Evolutionary conservation across 1,284 basidiomycete genomes (phyloP).

Genomic region (Jaminaea rosea): DNA sequence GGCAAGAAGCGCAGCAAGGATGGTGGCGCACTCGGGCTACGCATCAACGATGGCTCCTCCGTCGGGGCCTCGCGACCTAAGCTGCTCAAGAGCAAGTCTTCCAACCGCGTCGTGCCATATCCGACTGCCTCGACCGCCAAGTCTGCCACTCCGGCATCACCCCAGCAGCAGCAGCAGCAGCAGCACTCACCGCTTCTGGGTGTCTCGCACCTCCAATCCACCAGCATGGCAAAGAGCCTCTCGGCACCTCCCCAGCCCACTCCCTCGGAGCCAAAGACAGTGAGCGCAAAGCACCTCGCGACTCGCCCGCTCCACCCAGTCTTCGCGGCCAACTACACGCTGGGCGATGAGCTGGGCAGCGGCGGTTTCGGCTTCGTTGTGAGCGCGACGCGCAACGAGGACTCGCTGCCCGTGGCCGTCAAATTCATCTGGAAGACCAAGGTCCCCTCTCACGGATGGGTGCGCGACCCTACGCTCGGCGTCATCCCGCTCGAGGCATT

Average conservation of each 20-base stretch:
- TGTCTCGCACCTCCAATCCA: conserved; percentile 60
- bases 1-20: conserved; percentile 15
- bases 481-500: conserved; percentile 69
- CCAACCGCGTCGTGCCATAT: neutral
- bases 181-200: conserved; percentile 69
- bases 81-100: neutral
- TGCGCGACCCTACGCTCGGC: conserved; percentile 53
- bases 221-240: conserved; percentile 46
- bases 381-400: conserved; percentile 36
- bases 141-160: conserved; percentile 11
- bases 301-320: conserved; percentile 57
- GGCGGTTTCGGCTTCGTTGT: conserved; percentile 85
- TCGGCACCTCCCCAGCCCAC: conserved; percentile 21
- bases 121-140: conserved; percentile 1
- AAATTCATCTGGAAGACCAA: conserved; percentile 85
- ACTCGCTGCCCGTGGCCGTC: conserved; percentile 69
- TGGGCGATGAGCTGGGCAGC: conserved; percentile 66
- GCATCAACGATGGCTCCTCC: neutral
- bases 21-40: conserved; percentile 21
- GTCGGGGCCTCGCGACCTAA: neutral
- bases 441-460: conserved; percentile 70
- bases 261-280: conserved; percentile 16
- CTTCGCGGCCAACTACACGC: conserved; percentile 61
- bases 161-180: conserved; percentile 80
- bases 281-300: conserved; percentile 26